phyloP scores from a whole-genome alignment of 495 filamentous ascomycete species.

The Xylaria intraflava region DNA sequence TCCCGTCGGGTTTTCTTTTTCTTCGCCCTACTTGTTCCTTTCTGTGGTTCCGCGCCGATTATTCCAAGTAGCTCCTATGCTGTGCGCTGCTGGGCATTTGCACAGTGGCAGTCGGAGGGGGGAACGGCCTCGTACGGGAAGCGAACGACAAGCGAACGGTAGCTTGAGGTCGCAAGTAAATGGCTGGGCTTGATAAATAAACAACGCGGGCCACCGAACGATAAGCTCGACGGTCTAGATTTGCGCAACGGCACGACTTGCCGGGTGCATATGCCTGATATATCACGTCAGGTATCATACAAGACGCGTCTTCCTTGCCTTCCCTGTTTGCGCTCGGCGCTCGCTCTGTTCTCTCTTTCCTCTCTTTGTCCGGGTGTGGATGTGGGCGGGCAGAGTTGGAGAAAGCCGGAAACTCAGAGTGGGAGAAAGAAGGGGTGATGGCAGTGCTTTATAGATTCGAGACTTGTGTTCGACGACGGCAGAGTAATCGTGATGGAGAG shows the following conservation, averaged over 20 bases:
- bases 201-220: neutral
- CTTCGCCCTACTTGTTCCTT: neutral
- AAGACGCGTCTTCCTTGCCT: neutral
- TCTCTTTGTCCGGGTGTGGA: neutral
- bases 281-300: constrained; percentile 1
- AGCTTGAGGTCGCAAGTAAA: neutral
- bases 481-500: neutral
- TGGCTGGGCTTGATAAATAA: neutral
- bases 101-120: neutral
- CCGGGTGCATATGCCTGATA: neutral
- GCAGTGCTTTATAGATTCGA: neutral
- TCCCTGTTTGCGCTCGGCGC: neutral
- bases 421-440: neutral
- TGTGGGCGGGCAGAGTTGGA: neutral
- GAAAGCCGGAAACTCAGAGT: neutral
- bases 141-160: neutral
- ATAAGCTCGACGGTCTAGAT: constrained; percentile 1
- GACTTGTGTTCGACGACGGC: neutral
- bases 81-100: neutral
- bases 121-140: neutral
- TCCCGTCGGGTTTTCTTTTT: neutral
- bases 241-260: neutral
- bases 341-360: neutral
- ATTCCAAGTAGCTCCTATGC: neutral
- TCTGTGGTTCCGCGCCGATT: neutral